phyloP scores from a whole-genome alignment of 805 yeast species.

The Nakazawaea peltata region DNA sequence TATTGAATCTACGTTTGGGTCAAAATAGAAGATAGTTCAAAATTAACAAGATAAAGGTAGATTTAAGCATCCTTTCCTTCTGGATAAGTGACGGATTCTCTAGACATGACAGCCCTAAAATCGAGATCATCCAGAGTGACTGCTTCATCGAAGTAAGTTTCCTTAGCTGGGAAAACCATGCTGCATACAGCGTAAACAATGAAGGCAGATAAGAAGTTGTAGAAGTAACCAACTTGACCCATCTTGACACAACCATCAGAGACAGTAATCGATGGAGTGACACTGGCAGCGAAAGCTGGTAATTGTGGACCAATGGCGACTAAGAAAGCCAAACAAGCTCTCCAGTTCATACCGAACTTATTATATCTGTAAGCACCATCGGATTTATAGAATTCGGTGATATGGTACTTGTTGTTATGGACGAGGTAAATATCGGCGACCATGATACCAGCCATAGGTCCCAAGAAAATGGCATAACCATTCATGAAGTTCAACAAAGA shows the following conservation, averaged over 20 bases:
- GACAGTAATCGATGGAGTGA: slow-evolving; percentile 18
- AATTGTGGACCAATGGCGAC: slow-evolving; percentile 78
- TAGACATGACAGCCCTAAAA: slow-evolving; percentile 6
- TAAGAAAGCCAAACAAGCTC: slow-evolving; percentile 38
- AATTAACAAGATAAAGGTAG: too few relatives aligned
- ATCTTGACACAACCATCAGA: slow-evolving; percentile 17
- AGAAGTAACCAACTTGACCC: slow-evolving; percentile 24
- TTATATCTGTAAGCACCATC: slow-evolving; percentile 30
- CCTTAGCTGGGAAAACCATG: slow-evolving; percentile 17
- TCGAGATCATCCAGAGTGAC: slow-evolving; percentile 10
- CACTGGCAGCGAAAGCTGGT: slow-evolving; percentile 58
- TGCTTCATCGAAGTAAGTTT: slow-evolving; percentile 5
- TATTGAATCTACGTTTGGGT: too few relatives aligned
- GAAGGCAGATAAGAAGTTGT: slow-evolving; percentile 21
- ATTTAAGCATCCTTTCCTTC: not conserved
- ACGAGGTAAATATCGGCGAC: slow-evolving; percentile 30
- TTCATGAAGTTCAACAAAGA: slow-evolving; percentile 28
- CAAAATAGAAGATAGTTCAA: too few relatives aligned
- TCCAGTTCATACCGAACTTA: slow-evolving; percentile 34
- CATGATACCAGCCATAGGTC: slow-evolving; percentile 30
- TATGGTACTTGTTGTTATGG: slow-evolving; percentile 27
- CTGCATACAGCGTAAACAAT: slow-evolving; percentile 18
- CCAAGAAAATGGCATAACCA: slow-evolving; percentile 28
- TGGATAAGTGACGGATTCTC: slow-evolving; percentile 2
- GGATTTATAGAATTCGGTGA: slow-evolving; percentile 24